These are phyloP conservation scores for Acanthamoeba rhysodes DNA, from an alignment of 208 protist species.

Conservation along the genomic window DNA sequence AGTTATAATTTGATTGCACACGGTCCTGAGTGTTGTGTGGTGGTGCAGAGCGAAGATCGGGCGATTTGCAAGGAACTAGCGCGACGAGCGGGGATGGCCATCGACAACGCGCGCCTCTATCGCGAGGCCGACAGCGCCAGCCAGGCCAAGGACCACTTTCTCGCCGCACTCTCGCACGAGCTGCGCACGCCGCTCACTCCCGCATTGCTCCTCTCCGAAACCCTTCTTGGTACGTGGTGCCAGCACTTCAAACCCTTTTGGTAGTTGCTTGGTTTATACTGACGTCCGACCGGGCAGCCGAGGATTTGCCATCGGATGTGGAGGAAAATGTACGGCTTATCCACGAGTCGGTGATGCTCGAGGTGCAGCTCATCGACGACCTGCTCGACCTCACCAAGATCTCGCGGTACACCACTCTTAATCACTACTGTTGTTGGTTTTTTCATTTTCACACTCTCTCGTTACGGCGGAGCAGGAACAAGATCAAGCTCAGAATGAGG, in stretches of 20 bases:
- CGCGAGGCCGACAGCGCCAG: constrained; percentile 18
- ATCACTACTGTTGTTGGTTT: too few species aligned
- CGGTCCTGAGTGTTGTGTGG: too few species aligned
- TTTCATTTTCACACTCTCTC: neutral
- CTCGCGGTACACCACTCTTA: too few species aligned
- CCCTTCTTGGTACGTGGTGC: neutral
- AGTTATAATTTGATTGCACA: neutral
- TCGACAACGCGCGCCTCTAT: constrained; percentile 19
- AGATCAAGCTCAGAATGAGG: neutral
- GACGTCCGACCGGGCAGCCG: neutral
- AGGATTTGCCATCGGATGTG: neutral
- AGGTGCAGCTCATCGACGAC: too few species aligned
- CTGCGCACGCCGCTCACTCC: constrained; percentile 52
- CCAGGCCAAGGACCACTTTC: constrained; percentile 48
- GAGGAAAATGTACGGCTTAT: neutral
- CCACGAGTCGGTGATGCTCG: constrained; percentile 20
- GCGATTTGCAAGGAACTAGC: neutral
- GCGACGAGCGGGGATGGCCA: neutral
- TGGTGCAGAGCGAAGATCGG: neutral
- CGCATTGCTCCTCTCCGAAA: neutral
- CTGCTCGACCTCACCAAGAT: constrained; percentile 59
- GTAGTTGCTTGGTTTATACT: too few species aligned
- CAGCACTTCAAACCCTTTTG: too few species aligned
- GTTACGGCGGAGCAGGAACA: neutral
- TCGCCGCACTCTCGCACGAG: constrained; percentile 52